Evolutionary conservation across 306 rosid genomes (phyloP), one percentile per base, ranked within the genome.

Genomic region (Hylodesmum podocarpum): DNA sequence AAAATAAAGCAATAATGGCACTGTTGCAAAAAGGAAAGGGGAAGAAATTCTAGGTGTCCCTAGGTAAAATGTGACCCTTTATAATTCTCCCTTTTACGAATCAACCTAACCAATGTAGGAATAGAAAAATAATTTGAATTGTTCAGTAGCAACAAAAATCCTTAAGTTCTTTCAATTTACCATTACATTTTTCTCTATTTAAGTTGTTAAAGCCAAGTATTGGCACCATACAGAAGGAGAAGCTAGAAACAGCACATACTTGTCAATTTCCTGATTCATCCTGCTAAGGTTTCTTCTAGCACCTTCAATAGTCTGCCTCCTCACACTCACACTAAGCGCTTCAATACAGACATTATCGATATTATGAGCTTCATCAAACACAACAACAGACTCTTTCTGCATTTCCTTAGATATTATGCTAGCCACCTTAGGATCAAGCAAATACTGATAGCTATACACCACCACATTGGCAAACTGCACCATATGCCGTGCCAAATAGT

Each of bases 381-480:
- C 97, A 78, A 94, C 96, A 29, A 94, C 98, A 8, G 93, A 92
- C 77, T 94, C 98, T 78, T 84, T 90, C 87, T 90, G 96, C 96
- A 94, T 89, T 85, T 94, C 98, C 89, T 94, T 94, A 27, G 97
- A 94, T 78, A 92, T 92, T 76, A 90, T 89, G 57, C 93, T 82
- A 41, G 98, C 97, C 75, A 94, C 98, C 83, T 92, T 90, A 0
- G 97, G 98, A 84, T 94, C 97, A 83, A 94, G 98, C 85, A 94
- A 63, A 83, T 94, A 94, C 76, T 94, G 98, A 81, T 94, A 92
- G 69, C 98, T 94, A 80, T 92, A 92, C 16, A 94, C 98, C 55
- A 94, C 89, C 71, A 94, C 98, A 66, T 94, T 94, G 12, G 97
- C 96, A 74, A 84, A 89, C 82, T 94, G 95, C 77, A 94, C 97